Percentiles rank a stretch among this genome's conserved stretches.
phyloP scores from a whole-genome alignment of 2,329 filamentous ascomycete genomes.

The Fusarium brachygibbosum region DNA sequence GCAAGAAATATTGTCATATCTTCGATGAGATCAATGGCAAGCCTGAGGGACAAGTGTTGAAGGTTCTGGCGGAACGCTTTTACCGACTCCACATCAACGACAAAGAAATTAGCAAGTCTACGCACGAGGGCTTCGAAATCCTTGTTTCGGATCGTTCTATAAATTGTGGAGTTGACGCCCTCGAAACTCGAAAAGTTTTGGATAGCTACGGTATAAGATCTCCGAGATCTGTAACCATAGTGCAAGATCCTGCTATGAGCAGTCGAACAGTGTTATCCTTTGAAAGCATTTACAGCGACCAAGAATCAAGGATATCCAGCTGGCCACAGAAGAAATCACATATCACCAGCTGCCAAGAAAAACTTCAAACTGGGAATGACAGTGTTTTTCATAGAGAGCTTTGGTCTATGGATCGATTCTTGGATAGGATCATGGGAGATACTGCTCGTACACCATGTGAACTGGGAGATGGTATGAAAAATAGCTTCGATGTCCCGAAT shows the following conservation, averaged over 20 bases:
- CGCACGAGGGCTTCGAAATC: background rate
- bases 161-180: slow-evolving; percentile 10
- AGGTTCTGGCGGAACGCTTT: slow-evolving; percentile 3
- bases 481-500: background rate
- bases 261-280: background rate
- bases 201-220: fast-evolving
- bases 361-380: too few species aligned
- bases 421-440: slow-evolving; percentile 8
- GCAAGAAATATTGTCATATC: slow-evolving; percentile 1
- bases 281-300: background rate
- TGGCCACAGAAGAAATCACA: background rate
- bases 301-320: fast-evolving
- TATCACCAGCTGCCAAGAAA: fast-evolving
- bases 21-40: background rate
- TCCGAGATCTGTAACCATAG: slow-evolving; percentile 1
- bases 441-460: fast-evolving
- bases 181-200: background rate
- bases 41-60: slow-evolving; percentile 26
- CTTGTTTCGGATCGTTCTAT: background rate
- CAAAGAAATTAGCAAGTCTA: fast-evolving
- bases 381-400: too few species aligned
- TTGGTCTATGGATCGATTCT: slow-evolving; percentile 33
- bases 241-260: slow-evolving; percentile 33
- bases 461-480: fast-evolving
- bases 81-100: background rate